Percentiles rank a stretch among this genome's conserved stretches.
Conservation (phyloP, 176 grass and related monocot species). For the Elymus sibiricus region DNA sequence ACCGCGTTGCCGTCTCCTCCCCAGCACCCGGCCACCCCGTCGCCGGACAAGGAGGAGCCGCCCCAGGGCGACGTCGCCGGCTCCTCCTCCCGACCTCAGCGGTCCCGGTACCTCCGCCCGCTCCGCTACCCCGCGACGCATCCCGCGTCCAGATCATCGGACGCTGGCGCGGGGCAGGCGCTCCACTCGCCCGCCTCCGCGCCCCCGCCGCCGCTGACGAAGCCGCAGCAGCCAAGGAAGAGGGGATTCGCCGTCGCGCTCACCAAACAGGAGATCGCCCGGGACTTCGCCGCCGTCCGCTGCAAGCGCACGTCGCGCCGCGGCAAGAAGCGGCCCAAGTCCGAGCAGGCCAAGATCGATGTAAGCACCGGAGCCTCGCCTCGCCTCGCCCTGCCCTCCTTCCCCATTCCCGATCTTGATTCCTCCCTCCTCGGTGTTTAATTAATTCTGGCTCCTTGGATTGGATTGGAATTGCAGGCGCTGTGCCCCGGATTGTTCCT, state of each 20-base stretch:
- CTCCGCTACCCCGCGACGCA: slow-evolving; percentile 10
- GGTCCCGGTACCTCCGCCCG: slow-evolving; percentile 30
- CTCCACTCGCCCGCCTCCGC: neutral
- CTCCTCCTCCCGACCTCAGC: neutral
- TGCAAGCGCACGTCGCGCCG: slow-evolving; percentile 38
- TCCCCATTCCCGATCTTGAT: neutral
- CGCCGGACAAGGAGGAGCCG: slow-evolving; percentile 16
- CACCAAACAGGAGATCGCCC: slow-evolving; percentile 38
- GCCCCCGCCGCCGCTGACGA: neutral
- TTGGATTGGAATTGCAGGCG: slow-evolving; percentile 29
- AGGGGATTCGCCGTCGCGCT: slow-evolving; percentile 41
- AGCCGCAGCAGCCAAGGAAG: neutral
- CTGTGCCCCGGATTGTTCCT: slow-evolving; percentile 34
- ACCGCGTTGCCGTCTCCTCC: neutral
- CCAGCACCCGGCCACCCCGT: slow-evolving; percentile 11
- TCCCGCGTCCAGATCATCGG: slow-evolving; percentile 2
- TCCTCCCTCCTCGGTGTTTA: neutral
- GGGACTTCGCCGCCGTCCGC: slow-evolving; percentile 42
- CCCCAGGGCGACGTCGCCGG: neutral
- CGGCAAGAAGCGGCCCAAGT: slow-evolving; percentile 35
- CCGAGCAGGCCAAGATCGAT: slow-evolving; percentile 30
- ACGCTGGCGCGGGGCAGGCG: neutral
- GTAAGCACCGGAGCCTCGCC: slow-evolving; percentile 22
- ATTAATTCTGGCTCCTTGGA: neutral
- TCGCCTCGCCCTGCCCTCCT: neutral